phyloP scores from a whole-genome alignment of 2,329 filamentous ascomycete genomes.

The Lomentospora prolificans region DNA sequence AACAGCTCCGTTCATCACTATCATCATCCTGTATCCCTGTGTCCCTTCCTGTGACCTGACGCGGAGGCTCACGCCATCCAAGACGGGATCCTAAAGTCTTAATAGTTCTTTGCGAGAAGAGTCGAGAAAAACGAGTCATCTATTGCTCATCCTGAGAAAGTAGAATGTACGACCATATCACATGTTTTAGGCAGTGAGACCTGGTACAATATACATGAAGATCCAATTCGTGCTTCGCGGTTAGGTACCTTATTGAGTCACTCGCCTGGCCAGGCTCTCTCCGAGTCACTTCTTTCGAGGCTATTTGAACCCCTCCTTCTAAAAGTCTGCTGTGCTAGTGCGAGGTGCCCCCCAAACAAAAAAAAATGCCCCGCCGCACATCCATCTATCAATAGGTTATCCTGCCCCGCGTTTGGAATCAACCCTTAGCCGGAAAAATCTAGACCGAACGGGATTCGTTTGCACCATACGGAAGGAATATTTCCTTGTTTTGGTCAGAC shows the following conservation, averaged over 20 bases:
- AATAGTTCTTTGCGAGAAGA: background rate
- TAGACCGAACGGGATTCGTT: background rate
- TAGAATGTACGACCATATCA: no score
- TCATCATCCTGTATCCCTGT: background rate
- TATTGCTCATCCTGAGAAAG: no score
- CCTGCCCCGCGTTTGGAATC: background rate
- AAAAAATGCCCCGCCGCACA: constrained; percentile 1
- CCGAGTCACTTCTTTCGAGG: background rate
- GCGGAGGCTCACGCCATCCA: background rate
- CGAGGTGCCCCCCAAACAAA: background rate
- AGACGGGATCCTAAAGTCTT: background rate
- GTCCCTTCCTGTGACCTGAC: background rate
- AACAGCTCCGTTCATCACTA: background rate
- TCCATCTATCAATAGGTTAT: background rate
- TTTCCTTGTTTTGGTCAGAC: background rate
- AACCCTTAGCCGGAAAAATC: background rate
- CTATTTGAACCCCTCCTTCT: background rate
- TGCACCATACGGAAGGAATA: background rate
- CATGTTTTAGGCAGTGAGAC: no score
- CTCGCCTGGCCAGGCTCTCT: background rate
- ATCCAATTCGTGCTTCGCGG: background rate
- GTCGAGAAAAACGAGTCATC: no score
- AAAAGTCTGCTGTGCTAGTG: background rate
- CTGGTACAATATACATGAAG: background rate
- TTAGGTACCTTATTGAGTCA: no score